phyloP scores from a whole-genome alignment of 345 rosid genomes.

The Populus tremula region DNA sequence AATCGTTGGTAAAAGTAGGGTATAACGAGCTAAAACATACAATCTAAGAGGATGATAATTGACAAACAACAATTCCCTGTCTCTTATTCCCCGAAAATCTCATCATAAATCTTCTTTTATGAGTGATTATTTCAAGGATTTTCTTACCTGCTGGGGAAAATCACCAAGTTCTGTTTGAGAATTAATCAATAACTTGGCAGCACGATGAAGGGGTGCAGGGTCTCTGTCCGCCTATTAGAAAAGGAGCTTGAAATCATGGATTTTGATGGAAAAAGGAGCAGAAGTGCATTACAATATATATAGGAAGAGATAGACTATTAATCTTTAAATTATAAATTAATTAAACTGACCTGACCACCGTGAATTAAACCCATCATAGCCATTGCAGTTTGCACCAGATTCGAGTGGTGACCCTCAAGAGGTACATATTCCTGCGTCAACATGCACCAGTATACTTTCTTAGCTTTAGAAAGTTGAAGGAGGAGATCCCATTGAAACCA shows the following conservation, averaged over 20 bases:
- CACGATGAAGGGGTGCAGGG: constrained; percentile 9
- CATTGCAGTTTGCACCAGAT: constrained; percentile 22
- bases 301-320: too few relatives aligned
- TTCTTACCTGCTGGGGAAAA: constrained; percentile 18
- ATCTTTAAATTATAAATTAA: background rate
- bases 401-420: constrained; percentile 13
- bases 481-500: too few relatives aligned
- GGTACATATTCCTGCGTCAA: constrained; percentile 12
- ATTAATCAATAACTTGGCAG: constrained; percentile 15
- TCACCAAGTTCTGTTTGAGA: constrained; percentile 14
- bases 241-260: too few relatives aligned
- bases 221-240: background rate
- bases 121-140: too few relatives aligned
- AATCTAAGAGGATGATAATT: too few relatives aligned
- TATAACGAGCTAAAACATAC: too few relatives aligned
- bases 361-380: constrained; percentile 28
- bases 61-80: too few relatives aligned
- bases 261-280: too few relatives aligned
- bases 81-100: too few relatives aligned
- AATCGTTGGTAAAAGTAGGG: background rate
- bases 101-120: too few relatives aligned
- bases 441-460: background rate
- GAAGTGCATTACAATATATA: too few relatives aligned
- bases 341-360: constrained; percentile 14
- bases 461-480: background rate